Conservation (phyloP, 2,329 filamentous ascomycete species). For the Trichoderma hamatum region DNA sequence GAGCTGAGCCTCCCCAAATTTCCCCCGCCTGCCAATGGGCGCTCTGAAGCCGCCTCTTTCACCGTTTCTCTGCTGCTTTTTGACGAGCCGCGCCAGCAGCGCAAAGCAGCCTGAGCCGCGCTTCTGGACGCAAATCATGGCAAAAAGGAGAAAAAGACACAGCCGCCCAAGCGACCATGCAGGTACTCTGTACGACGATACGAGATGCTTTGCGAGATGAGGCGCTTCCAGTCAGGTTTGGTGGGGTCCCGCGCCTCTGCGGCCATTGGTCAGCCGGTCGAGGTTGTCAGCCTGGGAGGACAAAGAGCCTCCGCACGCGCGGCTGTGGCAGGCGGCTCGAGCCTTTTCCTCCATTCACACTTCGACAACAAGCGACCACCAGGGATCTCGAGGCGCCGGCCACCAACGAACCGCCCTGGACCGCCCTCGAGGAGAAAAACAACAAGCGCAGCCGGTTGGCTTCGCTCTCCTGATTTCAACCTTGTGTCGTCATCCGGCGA, state of each 20-base stretch:
- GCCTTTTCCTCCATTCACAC: slow-evolving; percentile 25
- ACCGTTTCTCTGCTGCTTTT: background rate
- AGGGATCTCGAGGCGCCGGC: slow-evolving; percentile 22
- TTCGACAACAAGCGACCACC: slow-evolving; percentile 20
- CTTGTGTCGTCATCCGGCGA: slow-evolving; percentile 14
- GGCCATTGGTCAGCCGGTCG: background rate
- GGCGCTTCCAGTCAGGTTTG: slow-evolving; percentile 8
- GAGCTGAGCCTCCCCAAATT: slow-evolving; percentile 2
- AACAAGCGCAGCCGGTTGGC: slow-evolving; percentile 5
- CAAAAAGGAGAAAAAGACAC: background rate
- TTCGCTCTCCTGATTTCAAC: background rate
- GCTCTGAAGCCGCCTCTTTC: background rate
- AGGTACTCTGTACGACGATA: background rate
- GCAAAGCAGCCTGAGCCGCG: background rate
- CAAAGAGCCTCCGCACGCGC: slow-evolving; percentile 20
- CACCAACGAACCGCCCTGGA: slow-evolving; percentile 8
- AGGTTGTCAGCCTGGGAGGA: background rate
- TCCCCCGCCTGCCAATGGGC: background rate
- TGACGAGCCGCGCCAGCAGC: background rate
- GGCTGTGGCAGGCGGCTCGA: slow-evolving; percentile 17
- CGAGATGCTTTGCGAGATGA: background rate
- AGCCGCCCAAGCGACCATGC: slow-evolving; percentile 12
- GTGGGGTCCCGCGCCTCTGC: background rate
- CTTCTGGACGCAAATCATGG: background rate
- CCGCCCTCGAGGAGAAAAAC: background rate